Evolutionary conservation across 306 rosid species (phyloP).

Genomic region (Quercus engelmannii): DNA sequence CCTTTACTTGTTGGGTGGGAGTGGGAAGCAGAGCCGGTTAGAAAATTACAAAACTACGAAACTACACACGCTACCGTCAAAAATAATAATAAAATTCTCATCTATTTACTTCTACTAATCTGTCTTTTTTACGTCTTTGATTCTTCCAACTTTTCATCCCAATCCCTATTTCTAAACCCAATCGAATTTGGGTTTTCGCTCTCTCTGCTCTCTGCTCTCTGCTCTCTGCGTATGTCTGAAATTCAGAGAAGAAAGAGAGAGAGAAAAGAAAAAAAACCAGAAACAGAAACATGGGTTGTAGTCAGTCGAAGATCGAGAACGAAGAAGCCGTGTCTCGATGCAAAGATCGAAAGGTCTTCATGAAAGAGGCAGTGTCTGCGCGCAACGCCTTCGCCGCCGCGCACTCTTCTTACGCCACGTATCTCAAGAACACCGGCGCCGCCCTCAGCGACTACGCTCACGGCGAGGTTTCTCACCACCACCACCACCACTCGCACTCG

Average conservation of each 20-base stretch:
- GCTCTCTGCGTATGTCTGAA: no score
- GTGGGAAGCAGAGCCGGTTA: no score
- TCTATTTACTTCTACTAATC: no score
- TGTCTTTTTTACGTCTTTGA: no score
- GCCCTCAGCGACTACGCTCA: slow-evolving; percentile 76
- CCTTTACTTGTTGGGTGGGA: no score
- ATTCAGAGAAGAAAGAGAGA: no score
- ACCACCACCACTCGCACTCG: slow-evolving; percentile 28
- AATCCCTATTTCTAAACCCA: background rate
- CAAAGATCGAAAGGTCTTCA: slow-evolving; percentile 69
- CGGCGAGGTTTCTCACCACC: slow-evolving; percentile 38
- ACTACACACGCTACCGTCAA: no score
- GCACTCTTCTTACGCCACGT: slow-evolving; percentile 63
- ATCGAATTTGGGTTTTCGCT: background rate
- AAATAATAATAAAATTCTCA: no score
- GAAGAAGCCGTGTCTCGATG: slow-evolving; percentile 87
- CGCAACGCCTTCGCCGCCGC: slow-evolving; percentile 95
- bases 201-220: background rate
- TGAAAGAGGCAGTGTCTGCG: slow-evolving; percentile 65
- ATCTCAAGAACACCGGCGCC: slow-evolving; percentile 80
- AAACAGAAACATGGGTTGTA: slow-evolving; percentile 62
- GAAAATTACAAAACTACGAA: no score
- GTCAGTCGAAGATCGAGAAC: slow-evolving; percentile 93
- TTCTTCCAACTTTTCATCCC: no score
- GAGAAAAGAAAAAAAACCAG: background rate